Base-by-base conservation (phyloP, 2,329 filamentous ascomycete genomes). In the Drechslerella coelobrocha region DNA sequence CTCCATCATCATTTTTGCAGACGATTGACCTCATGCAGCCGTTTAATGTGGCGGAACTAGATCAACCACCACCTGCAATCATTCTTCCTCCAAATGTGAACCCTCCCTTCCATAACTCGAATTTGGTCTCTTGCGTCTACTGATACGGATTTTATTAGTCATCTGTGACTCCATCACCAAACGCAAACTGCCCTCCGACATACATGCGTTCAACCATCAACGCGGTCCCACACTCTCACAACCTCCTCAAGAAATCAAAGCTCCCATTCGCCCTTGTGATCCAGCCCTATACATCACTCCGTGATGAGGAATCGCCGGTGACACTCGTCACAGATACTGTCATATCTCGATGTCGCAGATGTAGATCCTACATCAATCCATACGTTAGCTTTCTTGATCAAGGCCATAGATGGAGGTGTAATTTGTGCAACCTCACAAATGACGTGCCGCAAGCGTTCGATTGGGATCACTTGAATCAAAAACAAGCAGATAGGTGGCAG, bases 391-490 rank as follows among this genome's bases (percentile, higher is more conserved):
- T 99, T 81, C 82, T 99, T 72, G 94, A 99, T 76, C 91, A 97
- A 78, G 94, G 94, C 50, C 94, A 99, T 81, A 86, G 94, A 78
- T 99, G 94, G 94, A 89, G 93, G 77, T 99, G 94, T 82, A 99
- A 99, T 81, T 97, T 99, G 92, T 99, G 94, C 80, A 97, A 96
- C 80, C 83, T 99, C 74, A 97, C 92, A 75, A 99, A 99, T 78
- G 94, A 99, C 76, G 93, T 97, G 39, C 94, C 94, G n/a, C 94
- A 99, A 80, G 92, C 92, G 37, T 99, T 99, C 75, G 94, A 99
- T 79, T 99, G 94, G 94, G 94, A 99, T 80, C 88, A 91, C 31
- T 89, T 91, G 47, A 84, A 92, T 60, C 93, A 97, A 80, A 92
- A 96, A 82, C 89, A 87, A 56, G 88, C 95, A 54, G 93, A 99